Evolutionary conservation across 257 asterid species (phyloP).

Genomic region (Thymus quinquecostatus): DNA sequence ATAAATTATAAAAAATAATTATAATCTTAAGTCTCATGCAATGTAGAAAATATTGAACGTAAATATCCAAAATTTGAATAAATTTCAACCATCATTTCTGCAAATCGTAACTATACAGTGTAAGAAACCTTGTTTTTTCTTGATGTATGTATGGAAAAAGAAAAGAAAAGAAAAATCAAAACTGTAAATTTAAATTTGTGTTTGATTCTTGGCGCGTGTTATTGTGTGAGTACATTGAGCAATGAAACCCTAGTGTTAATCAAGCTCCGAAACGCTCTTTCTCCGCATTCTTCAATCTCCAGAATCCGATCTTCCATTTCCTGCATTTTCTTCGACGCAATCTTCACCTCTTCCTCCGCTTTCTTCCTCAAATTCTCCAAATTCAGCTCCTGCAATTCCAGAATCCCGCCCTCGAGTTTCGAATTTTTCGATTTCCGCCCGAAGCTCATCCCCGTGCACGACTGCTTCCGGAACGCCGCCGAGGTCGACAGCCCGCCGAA

Average conservation of each 20-base stretch:
- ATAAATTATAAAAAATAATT: too few species aligned
- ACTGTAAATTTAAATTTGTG: background rate
- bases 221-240: conserved; percentile 75
- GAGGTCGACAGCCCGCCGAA: conserved; percentile 59
- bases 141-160: background rate
- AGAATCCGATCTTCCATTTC: conserved; percentile 61
- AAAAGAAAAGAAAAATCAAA: background rate
- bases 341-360: conserved; percentile 54
- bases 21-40: too few species aligned
- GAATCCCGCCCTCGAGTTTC: conserved; percentile 46
- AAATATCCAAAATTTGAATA: background rate
- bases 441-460: conserved; percentile 43
- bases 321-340: conserved; percentile 56
- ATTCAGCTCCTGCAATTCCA: conserved; percentile 49
- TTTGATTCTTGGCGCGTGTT: background rate
- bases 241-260: conserved; percentile 79
- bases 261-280: conserved; percentile 73
- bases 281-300: conserved; percentile 68
- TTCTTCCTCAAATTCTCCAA: conserved; percentile 50
- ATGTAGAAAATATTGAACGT: too few species aligned
- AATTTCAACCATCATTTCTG: background rate
- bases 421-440: conserved; percentile 48
- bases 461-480: conserved; percentile 47
- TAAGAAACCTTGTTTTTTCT: background rate
- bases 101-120: conserved; percentile 24